phyloP scores from a whole-genome alignment of 2,329 filamentous ascomycete species.

The Amesomyces nigricolor region DNA sequence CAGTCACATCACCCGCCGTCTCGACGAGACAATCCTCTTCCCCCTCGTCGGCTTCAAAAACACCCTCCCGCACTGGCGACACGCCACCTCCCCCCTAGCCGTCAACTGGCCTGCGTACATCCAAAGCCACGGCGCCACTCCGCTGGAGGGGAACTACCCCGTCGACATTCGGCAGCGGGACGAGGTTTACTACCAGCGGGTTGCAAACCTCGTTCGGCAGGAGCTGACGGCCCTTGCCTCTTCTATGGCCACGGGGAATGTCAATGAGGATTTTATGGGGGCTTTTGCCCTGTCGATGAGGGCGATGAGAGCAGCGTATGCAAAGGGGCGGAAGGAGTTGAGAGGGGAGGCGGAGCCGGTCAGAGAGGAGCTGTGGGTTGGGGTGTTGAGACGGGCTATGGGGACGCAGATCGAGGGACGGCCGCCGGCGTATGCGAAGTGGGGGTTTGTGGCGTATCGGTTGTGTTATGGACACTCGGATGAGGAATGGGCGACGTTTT shows the following conservation, averaged over 20 bases:
- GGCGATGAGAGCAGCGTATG: not conserved
- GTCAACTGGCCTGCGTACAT: conserved; percentile 7
- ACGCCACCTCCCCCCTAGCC: not conserved
- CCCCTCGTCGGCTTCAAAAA: conserved; percentile 15
- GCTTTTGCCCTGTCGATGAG: not conserved
- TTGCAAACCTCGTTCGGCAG: not conserved
- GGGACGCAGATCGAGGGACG: not conserved
- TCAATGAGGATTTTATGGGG: not conserved
- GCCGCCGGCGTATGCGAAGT: not conserved
- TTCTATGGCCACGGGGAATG: not conserved
- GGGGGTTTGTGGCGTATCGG: conserved; percentile 17
- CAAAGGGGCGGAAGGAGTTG: conserved; percentile 4
- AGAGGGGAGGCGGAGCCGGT: not conserved
- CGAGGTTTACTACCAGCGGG: not conserved
- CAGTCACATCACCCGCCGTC: not conserved
- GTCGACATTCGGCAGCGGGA: not conserved
- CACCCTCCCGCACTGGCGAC: conserved; percentile 5
- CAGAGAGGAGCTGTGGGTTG: conserved; percentile 6
- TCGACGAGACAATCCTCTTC: conserved; percentile 10
- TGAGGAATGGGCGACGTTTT: conserved; percentile 8
- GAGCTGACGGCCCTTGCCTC: not conserved
- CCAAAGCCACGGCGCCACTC: not conserved
- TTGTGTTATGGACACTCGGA: conserved; percentile 6
- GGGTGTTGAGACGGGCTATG: not conserved
- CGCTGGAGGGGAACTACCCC: conserved; percentile 1